Evolutionary conservation across 225 moss, liverwort and hornwort genomes (phyloP), one percentile per base, ranked within the genome.

Genomic region (Climacium dendroides): DNA sequence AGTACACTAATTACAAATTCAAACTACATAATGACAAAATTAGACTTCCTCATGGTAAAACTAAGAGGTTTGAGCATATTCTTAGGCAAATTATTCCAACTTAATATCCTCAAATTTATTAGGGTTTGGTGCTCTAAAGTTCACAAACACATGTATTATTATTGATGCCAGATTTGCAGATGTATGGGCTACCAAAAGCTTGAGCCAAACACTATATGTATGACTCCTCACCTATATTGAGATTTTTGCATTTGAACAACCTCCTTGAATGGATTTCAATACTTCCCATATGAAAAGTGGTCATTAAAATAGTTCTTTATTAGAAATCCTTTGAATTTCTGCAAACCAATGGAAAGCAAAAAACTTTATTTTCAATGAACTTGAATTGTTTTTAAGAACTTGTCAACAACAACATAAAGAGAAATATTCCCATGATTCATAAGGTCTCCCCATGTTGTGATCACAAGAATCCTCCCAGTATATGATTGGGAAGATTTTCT

Each of bases 141-240:
- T 62, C 0, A 61, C 15, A 2, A n/a, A n/a, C n/a, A n/a, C n/a
- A 3, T 55, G 52, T 12, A 5, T 64, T 52, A 57, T 82, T 59
- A 39, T 2, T 47, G 3, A 74, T 86, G 86, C n/a, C 86, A 95
- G 93, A 90, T 97, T 78, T 94, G 96, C 87, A 97, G 87, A 79
- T 91, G 89, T 39, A 47, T 95, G 86, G 90, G 93, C 74, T 94
- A 94, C 82, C 86, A 86, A 81, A 89, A 89, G 67, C 87, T 92
- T 88, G 93, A 93, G 24, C 85, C 93, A 74, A 91, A 94, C 45
- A 85, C 85, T 70, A 83, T 30, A 85, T 81, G 95, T 95, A 90
- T 39, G 75, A 83, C 13, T 58, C 47, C 5, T 74, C 29, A 59
- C 19, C 15, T n/a, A 43, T 55, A n/a, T 79, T 78, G 29, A 52